Evolutionary conservation across 2,329 filamentous ascomycete species (phyloP), one percentile per base, ranked within the genome.

Genomic region (Claviceps pazoutovae): DNA sequence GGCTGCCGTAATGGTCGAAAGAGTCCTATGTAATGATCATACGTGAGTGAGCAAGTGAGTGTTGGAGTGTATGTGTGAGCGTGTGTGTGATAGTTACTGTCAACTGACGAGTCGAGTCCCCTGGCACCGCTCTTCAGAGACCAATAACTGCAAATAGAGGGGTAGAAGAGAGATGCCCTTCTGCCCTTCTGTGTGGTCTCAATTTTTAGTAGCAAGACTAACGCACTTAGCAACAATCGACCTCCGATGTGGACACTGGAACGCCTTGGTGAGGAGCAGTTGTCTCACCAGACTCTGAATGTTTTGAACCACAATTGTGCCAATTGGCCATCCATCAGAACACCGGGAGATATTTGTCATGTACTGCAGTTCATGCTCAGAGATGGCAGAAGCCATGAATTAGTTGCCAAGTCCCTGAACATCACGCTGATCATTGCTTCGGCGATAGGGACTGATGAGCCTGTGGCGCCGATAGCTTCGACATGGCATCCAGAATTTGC

Each of bases 281-380:
- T 66, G 64, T 66, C 61, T 65, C 58, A 65, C 55, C 36, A 56
- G 46, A 30, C 50, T 54, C 49, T 43, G 56, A 34, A 55, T 56
- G 56, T 58, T 62, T 59, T 54, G 53, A 50, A 58, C 49, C 55
- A 56, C 56, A 56, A 62, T 59, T 56, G 30, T 60, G 56, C 48
- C 55, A 55, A 51, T 43, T 50, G 14, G 38, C 50, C 57, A 57
- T 57, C 55, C 52, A 54, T 52, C 52, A 54, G 36, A 51, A 53
- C 38, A 48, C 26, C 23, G 16, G 13, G 48, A 37, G n/a, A 45
- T 34, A 50, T 36, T 37, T 17, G 48, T 44, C 23, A 50, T 50
- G 17, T 19, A 36, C 7, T 16, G n/a, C 48, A 38, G 30, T n/a
- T 16, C 19, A 36, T 45, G 30, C 11, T 16, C 16, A 36, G 48